Conservation (phyloP, 441 rosid species). For the Gossypium davidsonii region DNA sequence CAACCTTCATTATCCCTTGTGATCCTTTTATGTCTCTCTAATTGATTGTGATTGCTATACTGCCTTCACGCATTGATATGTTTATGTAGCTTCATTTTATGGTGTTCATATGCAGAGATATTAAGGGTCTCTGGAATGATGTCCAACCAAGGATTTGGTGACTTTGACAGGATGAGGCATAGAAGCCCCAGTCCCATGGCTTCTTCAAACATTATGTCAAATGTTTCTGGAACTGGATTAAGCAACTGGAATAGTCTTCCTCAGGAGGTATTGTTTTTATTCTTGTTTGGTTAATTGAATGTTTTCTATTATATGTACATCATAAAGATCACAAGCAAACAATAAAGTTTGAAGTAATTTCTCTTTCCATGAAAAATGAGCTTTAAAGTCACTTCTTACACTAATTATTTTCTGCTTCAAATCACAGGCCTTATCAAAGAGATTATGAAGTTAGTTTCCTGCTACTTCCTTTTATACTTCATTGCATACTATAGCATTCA, state of each 20-base stretch:
- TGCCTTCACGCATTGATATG: not conserved
- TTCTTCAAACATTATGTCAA: conserved; percentile 74
- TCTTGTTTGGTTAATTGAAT: not conserved
- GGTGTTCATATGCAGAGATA: conserved; percentile 47
- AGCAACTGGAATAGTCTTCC: conserved; percentile 72
- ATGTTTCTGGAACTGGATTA: conserved; percentile 54
- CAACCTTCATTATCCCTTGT: not conserved
- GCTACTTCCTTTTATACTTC: not conserved
- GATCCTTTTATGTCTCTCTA: not conserved
- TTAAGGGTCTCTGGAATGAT: conserved; percentile 73
- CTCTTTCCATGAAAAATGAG: not conserved
- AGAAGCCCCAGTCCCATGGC: conserved; percentile 98
- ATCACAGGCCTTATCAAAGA: not conserved
- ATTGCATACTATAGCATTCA: not conserved
- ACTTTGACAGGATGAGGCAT: conserved; percentile 74
- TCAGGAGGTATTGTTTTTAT: conserved; percentile 51
- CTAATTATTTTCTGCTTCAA: conserved; percentile 1
- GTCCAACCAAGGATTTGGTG: conserved; percentile 81
- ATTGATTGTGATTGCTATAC: not conserved
- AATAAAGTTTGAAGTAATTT: not conserved
- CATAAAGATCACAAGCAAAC: not conserved
- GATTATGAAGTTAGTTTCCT: not conserved
- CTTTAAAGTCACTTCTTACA: conserved; percentile 4
- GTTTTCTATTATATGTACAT: not conserved
- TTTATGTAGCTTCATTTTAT: not conserved